Conservation (phyloP, 75 land plant genomes). For the Ceratopteris richardii region DNA sequence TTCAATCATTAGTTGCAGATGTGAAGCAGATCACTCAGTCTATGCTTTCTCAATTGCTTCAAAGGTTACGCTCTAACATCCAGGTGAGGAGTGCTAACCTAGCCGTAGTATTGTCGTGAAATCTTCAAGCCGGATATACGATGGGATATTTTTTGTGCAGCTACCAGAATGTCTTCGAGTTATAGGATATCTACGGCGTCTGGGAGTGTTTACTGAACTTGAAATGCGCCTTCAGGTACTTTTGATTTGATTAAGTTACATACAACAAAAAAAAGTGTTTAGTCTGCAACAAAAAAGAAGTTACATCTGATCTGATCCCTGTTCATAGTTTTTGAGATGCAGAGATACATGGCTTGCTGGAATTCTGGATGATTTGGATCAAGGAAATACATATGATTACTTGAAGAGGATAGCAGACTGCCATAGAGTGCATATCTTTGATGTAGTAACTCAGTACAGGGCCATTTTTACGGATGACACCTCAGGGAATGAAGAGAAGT, state of each 20-base stretch:
- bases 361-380: slow-evolving; percentile 86
- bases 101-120: neutral
- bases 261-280: neutral
- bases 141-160: no score
- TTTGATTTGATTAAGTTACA: no score
- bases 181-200: slow-evolving; percentile 84
- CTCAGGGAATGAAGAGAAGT: slow-evolving; percentile 90
- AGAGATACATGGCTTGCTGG: slow-evolving; percentile 96
- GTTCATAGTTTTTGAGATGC: slow-evolving; percentile 82
- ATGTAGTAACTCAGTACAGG: slow-evolving; percentile 94
- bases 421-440: slow-evolving; percentile 84
- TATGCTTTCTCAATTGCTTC: slow-evolving; percentile 89
- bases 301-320: no score
- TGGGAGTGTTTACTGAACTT: slow-evolving; percentile 83
- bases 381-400: slow-evolving; percentile 72
- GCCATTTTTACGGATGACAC: slow-evolving; percentile 95
- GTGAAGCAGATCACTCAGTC: slow-evolving; percentile 89
- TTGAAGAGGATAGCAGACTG: slow-evolving; percentile 85
- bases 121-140: no score
- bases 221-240: slow-evolving; percentile 94
- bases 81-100: slow-evolving; percentile 73
- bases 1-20: slow-evolving; percentile 80
- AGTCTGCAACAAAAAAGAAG: no score
- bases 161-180: slow-evolving; percentile 94
- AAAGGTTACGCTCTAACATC: slow-evolving; percentile 87